Base-by-base conservation (phyloP, 805 yeast genomes). In the Candida bentonensis region DNA sequence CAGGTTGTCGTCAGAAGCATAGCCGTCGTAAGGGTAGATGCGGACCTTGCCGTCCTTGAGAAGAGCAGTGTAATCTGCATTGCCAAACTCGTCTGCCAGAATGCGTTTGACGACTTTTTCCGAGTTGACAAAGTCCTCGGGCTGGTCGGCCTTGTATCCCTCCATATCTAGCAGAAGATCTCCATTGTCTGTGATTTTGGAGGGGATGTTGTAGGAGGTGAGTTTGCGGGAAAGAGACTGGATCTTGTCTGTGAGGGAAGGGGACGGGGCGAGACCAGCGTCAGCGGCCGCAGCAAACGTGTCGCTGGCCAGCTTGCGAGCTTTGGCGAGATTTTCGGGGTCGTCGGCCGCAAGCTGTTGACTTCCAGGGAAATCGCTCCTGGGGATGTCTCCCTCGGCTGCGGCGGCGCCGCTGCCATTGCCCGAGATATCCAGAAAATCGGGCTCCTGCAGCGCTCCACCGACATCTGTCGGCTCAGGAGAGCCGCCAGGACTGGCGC, bases 101-200 rank as follows among this genome's bases (percentile, higher is more conserved):
- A 88, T 67, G 51, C 80, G 78, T 52, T 77, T 78, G 47, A 92
- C 74, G 28, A 82, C 65, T 42, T 78, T 78, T 58, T 87, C 95
- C 0, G 94, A 76, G 52, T 76, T 78, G 42, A 79, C 78, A 34
- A 82, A 75, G 58, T 81, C 85, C 51, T 79, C 77, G 43, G 79
- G 51, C 27, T 57, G 56, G 53, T 80, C 86, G 26, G 94, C 82
- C 62, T 88, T 89, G 64, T 92, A 92, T 15, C 98, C 98, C 53
- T 87, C 94, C 79, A 89, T 85, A 63, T 92, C 98, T 40, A 92
- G 65, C 36, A 87, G 74, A 53, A 92, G 70, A 57, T 87, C 95
- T 11, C 98, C 98, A 54, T 85, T 83, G 49, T 81, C 79, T 49
- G 84, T 94, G 28, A 88, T 73, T 51, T 79, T 84, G 23, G 94